Conservation (phyloP, 768 basidiomycete genomes). For the Mycena sanguinolenta region DNA sequence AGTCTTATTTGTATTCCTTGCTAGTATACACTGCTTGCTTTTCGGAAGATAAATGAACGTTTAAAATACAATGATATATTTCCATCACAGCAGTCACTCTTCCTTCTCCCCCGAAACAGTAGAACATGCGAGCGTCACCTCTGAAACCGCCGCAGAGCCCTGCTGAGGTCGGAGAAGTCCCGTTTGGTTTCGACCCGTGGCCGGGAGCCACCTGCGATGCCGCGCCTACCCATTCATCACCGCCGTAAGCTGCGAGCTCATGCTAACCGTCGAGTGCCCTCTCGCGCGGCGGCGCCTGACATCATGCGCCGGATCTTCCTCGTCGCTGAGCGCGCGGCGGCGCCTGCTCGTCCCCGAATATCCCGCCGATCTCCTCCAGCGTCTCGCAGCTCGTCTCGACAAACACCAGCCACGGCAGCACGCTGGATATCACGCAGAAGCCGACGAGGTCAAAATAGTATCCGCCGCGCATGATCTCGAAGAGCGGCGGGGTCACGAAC, state of each 20-base stretch:
- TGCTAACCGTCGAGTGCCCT: conserved; percentile 32
- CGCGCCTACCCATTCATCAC: conserved; percentile 9
- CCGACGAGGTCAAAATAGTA: conserved; percentile 67
- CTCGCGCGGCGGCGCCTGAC: conserved; percentile 16
- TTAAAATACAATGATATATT: too few species aligned
- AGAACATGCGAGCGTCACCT: too few species aligned
- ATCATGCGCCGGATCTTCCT: conserved; percentile 21
- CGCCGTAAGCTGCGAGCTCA: conserved; percentile 31
- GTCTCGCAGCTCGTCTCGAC: conserved; percentile 63
- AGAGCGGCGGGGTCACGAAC: conserved; percentile 58
- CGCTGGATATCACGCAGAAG: conserved; percentile 59
- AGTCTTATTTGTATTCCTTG: too few species aligned
- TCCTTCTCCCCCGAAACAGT: too few species aligned
- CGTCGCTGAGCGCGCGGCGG: conserved; percentile 15
- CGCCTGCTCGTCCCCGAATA: conserved; percentile 56
- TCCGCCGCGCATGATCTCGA: conserved; percentile 56
- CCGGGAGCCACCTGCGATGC: too few species aligned
- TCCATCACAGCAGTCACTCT: too few species aligned
- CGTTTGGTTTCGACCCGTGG: too few species aligned
- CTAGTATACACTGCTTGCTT: too few species aligned
- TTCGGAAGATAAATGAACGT: too few species aligned
- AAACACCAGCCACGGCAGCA: conserved; percentile 62
- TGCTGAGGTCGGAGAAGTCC: too few species aligned
- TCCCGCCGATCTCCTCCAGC: conserved; percentile 63
- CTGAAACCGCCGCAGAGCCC: too few species aligned